These are phyloP conservation scores for Zoysia matrella DNA, from an alignment of 202 grass and related monocot genomes.

Conservation along the genomic window DNA sequence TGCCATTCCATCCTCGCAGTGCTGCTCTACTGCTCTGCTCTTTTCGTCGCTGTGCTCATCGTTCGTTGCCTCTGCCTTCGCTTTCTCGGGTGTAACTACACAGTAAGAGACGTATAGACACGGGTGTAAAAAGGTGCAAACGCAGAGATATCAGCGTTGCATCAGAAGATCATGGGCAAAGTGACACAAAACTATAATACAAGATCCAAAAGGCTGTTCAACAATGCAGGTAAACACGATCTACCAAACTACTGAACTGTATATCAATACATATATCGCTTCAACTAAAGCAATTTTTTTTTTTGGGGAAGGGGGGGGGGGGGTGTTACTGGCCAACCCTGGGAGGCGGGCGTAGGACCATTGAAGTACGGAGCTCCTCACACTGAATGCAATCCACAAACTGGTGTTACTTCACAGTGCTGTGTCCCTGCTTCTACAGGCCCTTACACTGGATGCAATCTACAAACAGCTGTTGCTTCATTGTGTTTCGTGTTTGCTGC, in stretches of 20 bases:
- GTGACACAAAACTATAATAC: not conserved
- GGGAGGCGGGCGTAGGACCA: not conserved
- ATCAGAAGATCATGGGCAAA: not conserved
- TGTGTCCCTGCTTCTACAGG: not conserved
- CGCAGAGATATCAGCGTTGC: not conserved
- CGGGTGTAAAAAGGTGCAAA: not conserved
- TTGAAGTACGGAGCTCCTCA: not conserved
- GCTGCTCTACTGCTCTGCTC: too few relatives aligned
- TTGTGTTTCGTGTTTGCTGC: not conserved
- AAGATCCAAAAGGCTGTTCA: not conserved
- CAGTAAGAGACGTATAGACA: too few relatives aligned
- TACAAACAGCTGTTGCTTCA: not conserved
- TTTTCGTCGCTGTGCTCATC: too few relatives aligned
- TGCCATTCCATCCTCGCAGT: too few relatives aligned
- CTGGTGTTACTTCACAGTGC: not conserved
- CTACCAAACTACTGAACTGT: not conserved
- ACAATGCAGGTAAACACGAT: not conserved
- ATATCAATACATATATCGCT: not conserved
- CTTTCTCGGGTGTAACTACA: too few relatives aligned
- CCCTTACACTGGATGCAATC: not conserved
- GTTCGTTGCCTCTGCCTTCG: too few relatives aligned
- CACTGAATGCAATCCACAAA: constrained; percentile 26
- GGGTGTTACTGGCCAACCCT: too few relatives aligned
- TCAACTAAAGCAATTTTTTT: not conserved
- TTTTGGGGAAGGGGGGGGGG: too few relatives aligned